Conservation (phyloP, 768 basidiomycete genomes). For the Udeniomyces megalosporus region DNA sequence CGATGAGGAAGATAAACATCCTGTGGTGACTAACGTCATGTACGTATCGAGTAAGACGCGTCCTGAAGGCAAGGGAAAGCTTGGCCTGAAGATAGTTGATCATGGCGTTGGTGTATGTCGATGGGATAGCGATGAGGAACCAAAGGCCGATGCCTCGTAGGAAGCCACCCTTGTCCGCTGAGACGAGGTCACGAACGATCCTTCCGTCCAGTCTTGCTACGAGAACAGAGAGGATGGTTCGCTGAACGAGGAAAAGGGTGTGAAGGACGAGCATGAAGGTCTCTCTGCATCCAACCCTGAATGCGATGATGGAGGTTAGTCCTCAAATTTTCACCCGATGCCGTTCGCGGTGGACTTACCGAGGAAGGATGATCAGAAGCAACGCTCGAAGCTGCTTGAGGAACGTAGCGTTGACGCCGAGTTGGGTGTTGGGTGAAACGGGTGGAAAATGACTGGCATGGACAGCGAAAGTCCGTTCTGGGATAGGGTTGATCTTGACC, state of each 20-base stretch:
- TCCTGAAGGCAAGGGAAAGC: slow-evolving; percentile 64
- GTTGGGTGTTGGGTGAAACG: slow-evolving; percentile 33
- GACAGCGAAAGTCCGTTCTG: slow-evolving; percentile 36
- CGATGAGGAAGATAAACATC: no score
- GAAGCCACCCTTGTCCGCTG: slow-evolving; percentile 71
- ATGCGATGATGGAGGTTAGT: background rate
- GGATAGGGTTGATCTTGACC: slow-evolving; percentile 39
- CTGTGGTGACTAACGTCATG: no score
- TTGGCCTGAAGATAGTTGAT: slow-evolving; percentile 78
- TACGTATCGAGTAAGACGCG: slow-evolving; percentile 72
- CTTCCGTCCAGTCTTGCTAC: slow-evolving; percentile 79
- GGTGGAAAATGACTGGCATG: slow-evolving; percentile 51
- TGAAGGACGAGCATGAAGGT: slow-evolving; percentile 56
- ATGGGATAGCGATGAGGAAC: slow-evolving; percentile 81
- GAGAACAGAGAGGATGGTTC: slow-evolving; percentile 72
- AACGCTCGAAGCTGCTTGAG: slow-evolving; percentile 58
- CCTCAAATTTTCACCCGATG: background rate
- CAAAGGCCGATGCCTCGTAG: slow-evolving; percentile 63
- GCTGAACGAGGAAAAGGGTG: slow-evolving; percentile 64
- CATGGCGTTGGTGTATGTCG: slow-evolving; percentile 92
- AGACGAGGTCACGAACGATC: slow-evolving; percentile 63
- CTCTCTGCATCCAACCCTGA: slow-evolving; percentile 39
- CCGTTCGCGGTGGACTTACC: slow-evolving; percentile 29
- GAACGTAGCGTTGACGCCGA: slow-evolving; percentile 54
- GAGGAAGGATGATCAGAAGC: slow-evolving; percentile 54